phyloP scores from a whole-genome alignment of 2,329 filamentous ascomycete species.

The Chrysoporthe puriensis region DNA sequence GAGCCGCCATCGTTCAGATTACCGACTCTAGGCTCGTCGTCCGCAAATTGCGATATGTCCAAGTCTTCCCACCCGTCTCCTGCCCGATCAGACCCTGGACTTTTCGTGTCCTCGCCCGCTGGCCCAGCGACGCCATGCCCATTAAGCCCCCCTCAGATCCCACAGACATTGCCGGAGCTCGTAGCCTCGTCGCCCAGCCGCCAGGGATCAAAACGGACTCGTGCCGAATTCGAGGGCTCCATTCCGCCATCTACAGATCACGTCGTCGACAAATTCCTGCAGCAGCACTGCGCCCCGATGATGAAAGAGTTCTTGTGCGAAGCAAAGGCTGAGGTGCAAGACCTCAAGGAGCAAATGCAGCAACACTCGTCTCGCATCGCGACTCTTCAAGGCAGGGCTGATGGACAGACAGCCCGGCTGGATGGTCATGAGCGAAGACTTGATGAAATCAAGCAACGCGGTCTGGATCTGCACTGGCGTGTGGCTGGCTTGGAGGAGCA shows the following conservation, averaged over 20 bases:
- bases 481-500: background rate
- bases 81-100: background rate
- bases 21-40: background rate
- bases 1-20: background rate
- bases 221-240: background rate
- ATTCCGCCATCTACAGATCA: background rate
- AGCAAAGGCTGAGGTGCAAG: background rate
- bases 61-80: background rate
- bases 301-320: background rate
- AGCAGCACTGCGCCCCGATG: background rate
- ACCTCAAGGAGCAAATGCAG: background rate
- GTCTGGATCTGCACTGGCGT: background rate
- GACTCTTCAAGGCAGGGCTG: background rate
- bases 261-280: background rate
- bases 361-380: background rate
- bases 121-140: background rate
- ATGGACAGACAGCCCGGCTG: background rate
- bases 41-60: background rate
- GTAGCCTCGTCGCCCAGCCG: background rate
- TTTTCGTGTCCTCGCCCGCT: background rate
- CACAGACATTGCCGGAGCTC: background rate
- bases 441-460: background rate
- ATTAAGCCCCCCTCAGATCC: background rate
- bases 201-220: background rate
- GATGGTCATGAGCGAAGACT: background rate